These are phyloP conservation scores for Suhomyces panamericanus DNA, from an alignment of 1,139 yeast species.

Conservation along the genomic window DNA sequence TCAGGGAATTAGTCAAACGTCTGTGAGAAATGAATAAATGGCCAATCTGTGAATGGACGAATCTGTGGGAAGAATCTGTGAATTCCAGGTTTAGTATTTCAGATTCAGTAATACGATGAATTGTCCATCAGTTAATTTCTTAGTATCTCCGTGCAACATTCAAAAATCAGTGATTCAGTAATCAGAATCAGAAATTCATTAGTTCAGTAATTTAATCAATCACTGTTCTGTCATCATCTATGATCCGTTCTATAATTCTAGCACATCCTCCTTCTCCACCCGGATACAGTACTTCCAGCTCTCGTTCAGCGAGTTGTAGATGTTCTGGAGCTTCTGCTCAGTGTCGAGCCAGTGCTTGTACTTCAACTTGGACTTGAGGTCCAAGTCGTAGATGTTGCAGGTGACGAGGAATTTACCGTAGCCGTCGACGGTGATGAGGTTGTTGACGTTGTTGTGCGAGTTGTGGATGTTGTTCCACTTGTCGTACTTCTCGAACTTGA, in stretches of 20 bases:
- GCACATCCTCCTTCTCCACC: slow-evolving; percentile 9
- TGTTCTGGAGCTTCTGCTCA: slow-evolving; percentile 35
- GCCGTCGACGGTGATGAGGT: slow-evolving; percentile 29
- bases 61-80: no score
- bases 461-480: slow-evolving; percentile 31
- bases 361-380: slow-evolving; percentile 42
- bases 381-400: slow-evolving; percentile 47
- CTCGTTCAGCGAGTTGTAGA: slow-evolving; percentile 38
- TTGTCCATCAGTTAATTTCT: no score
- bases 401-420: slow-evolving; percentile 34
- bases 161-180: no score
- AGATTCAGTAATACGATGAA: no score
- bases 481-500: slow-evolving; percentile 41
- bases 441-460: slow-evolving; percentile 36
- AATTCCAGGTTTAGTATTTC: no score
- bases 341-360: slow-evolving; percentile 45
- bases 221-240: no score
- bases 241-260: slow-evolving; percentile 6
- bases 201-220: no score
- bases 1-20: no score
- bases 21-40: no score
- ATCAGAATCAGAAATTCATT: no score
- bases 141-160: no score
- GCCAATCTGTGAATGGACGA: no score
- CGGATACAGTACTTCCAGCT: slow-evolving; percentile 39